Evolutionary conservation across 345 rosid genomes (phyloP), one percentile per base, ranked within the genome.

Genomic region (Rubroshorea leprosula): DNA sequence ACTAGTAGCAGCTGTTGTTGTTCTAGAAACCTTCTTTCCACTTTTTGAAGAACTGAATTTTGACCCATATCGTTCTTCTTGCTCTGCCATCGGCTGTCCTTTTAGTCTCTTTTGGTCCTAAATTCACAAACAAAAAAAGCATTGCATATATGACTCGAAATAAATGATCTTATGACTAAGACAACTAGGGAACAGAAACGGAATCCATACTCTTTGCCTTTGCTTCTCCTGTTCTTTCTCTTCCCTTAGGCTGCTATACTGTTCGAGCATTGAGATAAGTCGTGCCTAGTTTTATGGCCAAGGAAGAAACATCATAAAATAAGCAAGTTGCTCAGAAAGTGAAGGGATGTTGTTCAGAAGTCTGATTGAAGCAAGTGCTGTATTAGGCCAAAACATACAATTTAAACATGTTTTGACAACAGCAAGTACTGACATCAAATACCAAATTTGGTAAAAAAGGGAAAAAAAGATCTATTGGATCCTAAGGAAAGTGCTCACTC

Each of bases 21-120:
- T 49, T 81, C 74, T 72, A 23, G 75, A 12, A 62, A 66, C 57
- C 68, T 83, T 88, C 71, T 60, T 82, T 38, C 65, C 79, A 27
- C 88, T 78, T 59, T 76, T 76, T 44, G 62, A 58, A 41, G 93
- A 87, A 63, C 90, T 83, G 22, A 78, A 82, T 76, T 79, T 83
- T 49, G 90, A 76, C 26, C 93, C 86, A 57, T 71, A 80, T 23
- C 70, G 67, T 13, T 79, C 73, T 67, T 85, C 88, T 68, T 85
- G 80, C 53, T 83, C 83, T 49, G 82, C 80, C 23, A 76, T 76
- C 51, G 69, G 71, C 66, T 79, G 89, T 39, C 66, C 92, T 50
- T 85, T 76, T 50, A 74, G 76, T 70, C 72, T 88, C 77, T 80
- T 85, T 67, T 70, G 79, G 55, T 85, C 86, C 96, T 85, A 66